Evolutionary conservation across 2,329 filamentous ascomycete species (phyloP), one percentile per base, ranked within the genome.

Genomic region (Purpureocillium lavendulum): DNA sequence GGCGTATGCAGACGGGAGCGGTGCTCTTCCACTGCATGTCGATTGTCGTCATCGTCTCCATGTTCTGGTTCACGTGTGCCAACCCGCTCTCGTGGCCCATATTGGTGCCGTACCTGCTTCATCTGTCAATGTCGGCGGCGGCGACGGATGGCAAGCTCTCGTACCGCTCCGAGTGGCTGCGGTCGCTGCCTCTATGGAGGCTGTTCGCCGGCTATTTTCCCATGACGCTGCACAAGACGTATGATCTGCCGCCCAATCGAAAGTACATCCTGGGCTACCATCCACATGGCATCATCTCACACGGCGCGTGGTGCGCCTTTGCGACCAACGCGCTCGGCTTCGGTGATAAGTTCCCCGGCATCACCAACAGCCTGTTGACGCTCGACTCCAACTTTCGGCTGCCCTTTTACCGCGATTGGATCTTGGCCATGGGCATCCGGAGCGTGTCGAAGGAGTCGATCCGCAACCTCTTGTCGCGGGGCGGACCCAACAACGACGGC

Each of bases 211-310:
- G 80, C 13, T 98, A 97, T 67, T 98, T 94, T 56, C 92, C 92
- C 4, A 87, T 88, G 35, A 77, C 76, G 41, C 73, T 98, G 30
- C 88, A 97, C 66, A 87, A 92, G 48, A 92, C 87, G 4, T 75
- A 84, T 48, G 73, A 82, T 41, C 75, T 98, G 7, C 76, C 84
- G 16, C 75, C 87, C 0, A 87, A 83, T 1, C 74, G 88, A 46
- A 95, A 94, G 62, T 98, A 97, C 65, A 88, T 98, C 46, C 88
- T 98, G 53, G 90, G 90, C 33, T 97, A 97, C 60, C 92, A 97
- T 54, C 92, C 92, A 0, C 92, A 98, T 57, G 90, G 92, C 17
- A 97, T 98, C 60, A 96, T 98, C 54, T 92, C 85, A 5, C 87
- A 96, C 52, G 92, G 90, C n/a, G 90, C 89, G 1, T 96, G 90